Evolutionary conservation across 805 yeast species (phyloP).

Genomic region (Jamesozyma gamospora): DNA sequence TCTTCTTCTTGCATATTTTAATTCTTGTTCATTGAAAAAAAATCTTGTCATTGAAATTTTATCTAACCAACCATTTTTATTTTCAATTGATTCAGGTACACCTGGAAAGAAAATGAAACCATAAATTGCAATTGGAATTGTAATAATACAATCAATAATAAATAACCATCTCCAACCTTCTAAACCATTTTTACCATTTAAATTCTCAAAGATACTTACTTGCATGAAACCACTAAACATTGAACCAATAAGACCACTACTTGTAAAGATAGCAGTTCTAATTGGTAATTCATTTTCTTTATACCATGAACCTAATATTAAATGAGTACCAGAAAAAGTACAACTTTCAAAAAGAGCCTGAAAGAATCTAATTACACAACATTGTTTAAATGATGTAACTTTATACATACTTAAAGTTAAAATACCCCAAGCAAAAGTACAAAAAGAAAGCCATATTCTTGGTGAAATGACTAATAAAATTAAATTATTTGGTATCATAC

Average conservation of each 20-base stretch:
- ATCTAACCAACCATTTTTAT: slow-evolving; percentile 6
- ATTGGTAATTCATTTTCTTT: slow-evolving; percentile 39
- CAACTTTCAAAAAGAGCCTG: slow-evolving; percentile 53
- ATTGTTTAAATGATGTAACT: slow-evolving; percentile 37
- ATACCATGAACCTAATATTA: slow-evolving; percentile 46
- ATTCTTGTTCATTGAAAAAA: slow-evolving; percentile 35
- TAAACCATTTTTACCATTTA: slow-evolving; percentile 40
- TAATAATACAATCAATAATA: slow-evolving; percentile 49
- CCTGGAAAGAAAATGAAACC: slow-evolving; percentile 55
- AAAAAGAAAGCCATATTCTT: slow-evolving; percentile 44
- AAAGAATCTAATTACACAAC: slow-evolving; percentile 50
- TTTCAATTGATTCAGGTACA: slow-evolving; percentile 32
- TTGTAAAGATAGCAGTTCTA: slow-evolving; percentile 45
- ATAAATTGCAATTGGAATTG: slow-evolving; percentile 46
- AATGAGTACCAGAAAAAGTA: slow-evolving; percentile 46
- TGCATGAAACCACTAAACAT: slow-evolving; percentile 50
- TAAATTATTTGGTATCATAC: slow-evolving; percentile 53
- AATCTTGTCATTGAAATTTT: slow-evolving; percentile 22
- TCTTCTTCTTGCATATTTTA: slow-evolving; percentile 35
- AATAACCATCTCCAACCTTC: slow-evolving; percentile 65
- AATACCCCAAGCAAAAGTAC: slow-evolving; percentile 48
- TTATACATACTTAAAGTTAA: slow-evolving; percentile 43
- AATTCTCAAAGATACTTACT: slow-evolving; percentile 39
- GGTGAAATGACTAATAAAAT: slow-evolving; percentile 45
- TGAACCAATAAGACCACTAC: slow-evolving; percentile 45